Evolutionary conservation across 1,284 basidiomycete species (phyloP), one percentile per base, ranked within the genome.

Genomic region (Melampsora medusae): DNA sequence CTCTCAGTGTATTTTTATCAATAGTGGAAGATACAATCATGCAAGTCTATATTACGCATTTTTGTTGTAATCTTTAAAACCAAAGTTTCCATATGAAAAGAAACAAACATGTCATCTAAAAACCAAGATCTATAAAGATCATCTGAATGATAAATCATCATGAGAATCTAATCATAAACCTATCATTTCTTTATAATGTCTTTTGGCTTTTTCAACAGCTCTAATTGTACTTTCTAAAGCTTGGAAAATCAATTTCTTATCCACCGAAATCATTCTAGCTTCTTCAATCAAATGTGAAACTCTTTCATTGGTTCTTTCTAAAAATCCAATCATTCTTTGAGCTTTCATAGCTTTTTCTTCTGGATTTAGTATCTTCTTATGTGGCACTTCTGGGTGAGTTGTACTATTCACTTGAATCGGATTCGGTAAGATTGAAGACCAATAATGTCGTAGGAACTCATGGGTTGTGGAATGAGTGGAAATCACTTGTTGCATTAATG

Each of bases 391-490:
- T 14, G n/a, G 28, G 28, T 28, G 48, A 14, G 2, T 14, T 1
- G 42, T 19, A 1, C 10, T 48, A 4, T 88, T 0, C 2, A 19
- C 9, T n/a, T 64, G 61, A 19, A 33, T 56, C 49, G 49, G 70
- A 65, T 65, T 72, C 1, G 95, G 95, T 75, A 95, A 90, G 67
- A 92, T 87, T 0, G 93, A 88, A 12, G 90, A 87, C 94, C 95
- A 99, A 82, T 94, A 98, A 82, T 98, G 96, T 12, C 96, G 89
- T 12, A 99, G 86, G 82, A 98, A 97, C 83, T 99, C 96, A 79
- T 92, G 94, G 2, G 94, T 91, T 0, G 94, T 90, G 0, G 92
- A 93, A 81, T 97, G 93, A 80, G 92, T 91, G 0, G 91, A 91
- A 10, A 89, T 88, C 87, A 97, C 90, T 82, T 92, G 89, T 68